Evolutionary conservation across 495 filamentous ascomycete genomes (phyloP), one percentile per base, ranked within the genome.

Genomic region (Cetradonia linearis): DNA sequence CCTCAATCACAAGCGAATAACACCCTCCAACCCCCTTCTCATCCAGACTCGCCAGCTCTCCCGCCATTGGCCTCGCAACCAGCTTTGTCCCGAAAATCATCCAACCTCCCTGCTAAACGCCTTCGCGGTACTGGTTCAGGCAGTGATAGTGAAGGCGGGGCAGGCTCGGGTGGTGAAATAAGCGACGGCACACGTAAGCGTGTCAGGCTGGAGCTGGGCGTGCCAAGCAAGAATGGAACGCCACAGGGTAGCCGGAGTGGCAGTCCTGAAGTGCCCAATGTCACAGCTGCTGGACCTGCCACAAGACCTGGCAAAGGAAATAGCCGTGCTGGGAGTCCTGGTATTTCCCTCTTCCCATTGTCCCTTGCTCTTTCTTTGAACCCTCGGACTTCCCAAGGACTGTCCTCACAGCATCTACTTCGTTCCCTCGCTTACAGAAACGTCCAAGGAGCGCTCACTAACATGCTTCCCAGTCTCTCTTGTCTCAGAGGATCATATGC

Each of bases 101-200:
- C 67, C 5, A 71, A 75, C 46, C 63, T 72, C 55, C 69, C 33
- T 64, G 56, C 67, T 73, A 30, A 70, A 66, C 76, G 80, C 28
- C 70, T 71, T 56, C 70, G 72, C 38, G 71, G 72, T 40, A 78
- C 78, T 23, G 84, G 82, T 13, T 87, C 88, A 55, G 84, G 81
- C 59, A 93, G 90, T 64, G 91, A 95, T 59, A 81, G 83, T 31
- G 92, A 96, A 64, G 83, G 77, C 53, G 91, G 83, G 14, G 85
- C 80, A 7, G 87, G 82, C 33, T 78, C 77, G 28, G 77, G 73
- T 42, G 76, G 70, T 13, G 87, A 93, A 70, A 83, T 83, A 71
- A 88, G 85, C 36, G 88, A 92, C 67, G 83, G 81, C 16, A 81
- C 75, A 10, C 70, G 70, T 7, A 67, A 62, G 27, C 65, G 71